Evolutionary conservation across 106 monocot species (phyloP).

Genomic region (Dendrobium nobile): DNA sequence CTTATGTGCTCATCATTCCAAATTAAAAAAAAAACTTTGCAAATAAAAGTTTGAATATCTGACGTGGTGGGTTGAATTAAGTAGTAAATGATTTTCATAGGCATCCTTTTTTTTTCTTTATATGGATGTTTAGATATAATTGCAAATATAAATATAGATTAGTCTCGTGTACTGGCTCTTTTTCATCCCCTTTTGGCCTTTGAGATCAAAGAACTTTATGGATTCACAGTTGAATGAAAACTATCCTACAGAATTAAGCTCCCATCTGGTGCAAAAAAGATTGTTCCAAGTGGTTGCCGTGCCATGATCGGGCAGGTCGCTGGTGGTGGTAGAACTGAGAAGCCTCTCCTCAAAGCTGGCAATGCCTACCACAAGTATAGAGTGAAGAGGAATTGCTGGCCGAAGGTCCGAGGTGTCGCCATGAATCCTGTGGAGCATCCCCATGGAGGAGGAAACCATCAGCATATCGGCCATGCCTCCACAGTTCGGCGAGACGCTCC

Average conservation of each 20-base stretch:
- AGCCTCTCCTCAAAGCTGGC: constrained; percentile 39
- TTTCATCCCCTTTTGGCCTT: too few relatives aligned
- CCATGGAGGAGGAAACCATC: constrained; percentile 66
- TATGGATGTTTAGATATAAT: too few relatives aligned
- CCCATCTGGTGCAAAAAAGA: constrained; percentile 25
- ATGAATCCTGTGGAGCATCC: constrained; percentile 73
- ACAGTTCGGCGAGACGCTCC: constrained; percentile 52
- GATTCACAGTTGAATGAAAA: too few relatives aligned
- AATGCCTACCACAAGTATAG: constrained; percentile 49
- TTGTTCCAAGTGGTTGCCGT: constrained; percentile 27
- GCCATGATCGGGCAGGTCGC: constrained; percentile 36
- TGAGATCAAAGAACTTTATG: too few relatives aligned
- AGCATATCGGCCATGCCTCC: constrained; percentile 54
- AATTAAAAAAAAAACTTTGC: too few relatives aligned
- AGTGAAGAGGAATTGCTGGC: constrained; percentile 68
- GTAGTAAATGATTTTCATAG: too few relatives aligned
- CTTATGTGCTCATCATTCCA: too few relatives aligned
- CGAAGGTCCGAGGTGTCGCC: constrained; percentile 66
- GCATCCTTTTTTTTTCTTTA: too few relatives aligned
- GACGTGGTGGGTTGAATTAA: too few relatives aligned
- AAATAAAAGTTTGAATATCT: too few relatives aligned
- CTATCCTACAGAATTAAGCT: constrained; percentile 18
- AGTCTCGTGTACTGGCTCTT: too few relatives aligned
- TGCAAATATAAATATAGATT: too few relatives aligned
- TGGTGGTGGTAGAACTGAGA: constrained; percentile 35